Conservation (phyloP, 2,329 filamentous ascomycete genomes). For the Calonectria crousiana region DNA sequence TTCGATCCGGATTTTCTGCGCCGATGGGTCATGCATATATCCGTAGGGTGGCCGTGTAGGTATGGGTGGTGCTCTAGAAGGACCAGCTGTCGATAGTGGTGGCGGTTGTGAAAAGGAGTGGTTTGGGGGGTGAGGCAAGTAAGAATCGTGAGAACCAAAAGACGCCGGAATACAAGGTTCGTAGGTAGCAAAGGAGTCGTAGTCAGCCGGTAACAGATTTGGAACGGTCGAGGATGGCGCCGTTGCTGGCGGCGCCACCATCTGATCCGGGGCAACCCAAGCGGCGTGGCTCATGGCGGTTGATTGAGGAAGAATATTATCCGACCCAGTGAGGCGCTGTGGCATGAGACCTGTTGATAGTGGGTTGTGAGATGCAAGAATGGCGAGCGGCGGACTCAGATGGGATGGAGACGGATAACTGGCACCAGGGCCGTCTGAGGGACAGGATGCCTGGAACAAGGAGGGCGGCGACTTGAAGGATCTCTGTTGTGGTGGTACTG, state of each 20-base stretch:
- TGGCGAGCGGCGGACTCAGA: conserved; percentile 57
- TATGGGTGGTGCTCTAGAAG: conserved; percentile 33
- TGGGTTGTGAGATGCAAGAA: conserved; percentile 55
- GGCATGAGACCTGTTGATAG: conserved; percentile 55
- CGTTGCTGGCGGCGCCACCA: conserved; percentile 50
- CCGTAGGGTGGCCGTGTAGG: conserved; percentile 36
- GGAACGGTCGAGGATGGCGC: conserved; percentile 56
- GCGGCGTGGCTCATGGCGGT: conserved; percentile 57
- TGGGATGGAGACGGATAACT: conserved; percentile 62
- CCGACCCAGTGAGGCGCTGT: conserved; percentile 44
- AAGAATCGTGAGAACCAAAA: conserved; percentile 60
- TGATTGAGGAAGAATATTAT: conserved; percentile 34
- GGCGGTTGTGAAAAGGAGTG: conserved; percentile 35
- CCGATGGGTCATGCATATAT: conserved; percentile 39
- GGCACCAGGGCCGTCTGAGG: conserved; percentile 52
- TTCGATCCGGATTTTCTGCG: conserved; percentile 36
- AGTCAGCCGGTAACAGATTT: conserved; percentile 62
- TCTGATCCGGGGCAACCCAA: conserved; percentile 56
- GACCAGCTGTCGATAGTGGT: conserved; percentile 31
- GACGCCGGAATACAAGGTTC: conserved; percentile 54
- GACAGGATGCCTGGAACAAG: conserved; percentile 48
- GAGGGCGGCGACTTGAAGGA: conserved; percentile 39
- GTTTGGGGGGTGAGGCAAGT: conserved; percentile 52
- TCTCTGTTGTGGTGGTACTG: conserved; percentile 50
- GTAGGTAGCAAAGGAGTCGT: conserved; percentile 64